Base-by-base conservation (phyloP, 352 stramenopile genomes). In the Pilasporangium apinafurcum region DNA sequence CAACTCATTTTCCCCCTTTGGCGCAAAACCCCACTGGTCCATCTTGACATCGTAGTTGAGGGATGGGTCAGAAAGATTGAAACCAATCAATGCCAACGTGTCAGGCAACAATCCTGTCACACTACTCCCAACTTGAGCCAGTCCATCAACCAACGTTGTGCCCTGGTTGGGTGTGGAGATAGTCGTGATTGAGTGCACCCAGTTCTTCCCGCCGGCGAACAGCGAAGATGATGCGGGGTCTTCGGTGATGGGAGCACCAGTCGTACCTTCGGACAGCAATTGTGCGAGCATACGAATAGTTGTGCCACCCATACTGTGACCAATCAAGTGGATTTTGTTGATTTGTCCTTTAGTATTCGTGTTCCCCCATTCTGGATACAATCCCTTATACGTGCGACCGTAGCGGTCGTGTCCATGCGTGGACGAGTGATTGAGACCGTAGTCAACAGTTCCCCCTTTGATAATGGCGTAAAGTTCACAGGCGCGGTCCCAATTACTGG, bases 391-490 rank as follows among this genome's bases (percentile, higher is more conserved):
- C 27, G 51, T 65, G 3, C 49, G 48, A 4, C 62, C 62, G 10
- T 44, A 63, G 21, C 22, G 32, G 5, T 44, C 53, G 48, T 78
- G 65, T 37, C 41, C 39, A 39, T 69, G 45, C 12, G 29, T 36
- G 5, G 46, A 33, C 6, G 57, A 39, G 60, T 78, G 65, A 34
- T 60, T 56, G 7, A 27, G 29, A 25, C 65, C 65, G 42, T 78
- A 78, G 61, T 71, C 41, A 22, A 74, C 63, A 2, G 38, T 53
- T 26, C 55, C 58, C 30, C 65, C 65, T 37, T 72, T 72, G 45
- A 79, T 71, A 37, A 68, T 57, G 32, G 66, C 62, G 55, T 67
- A 79, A 1, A 79, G 46, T 44, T 79, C 66, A 31, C 59, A 74
- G 18, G 62, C 65, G 14, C 65, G 65, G 36, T 78, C 65, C 61